Evolutionary conservation across 2,329 filamentous ascomycete genomes (phyloP).

Genomic region (Sclerotinia borealis): DNA sequence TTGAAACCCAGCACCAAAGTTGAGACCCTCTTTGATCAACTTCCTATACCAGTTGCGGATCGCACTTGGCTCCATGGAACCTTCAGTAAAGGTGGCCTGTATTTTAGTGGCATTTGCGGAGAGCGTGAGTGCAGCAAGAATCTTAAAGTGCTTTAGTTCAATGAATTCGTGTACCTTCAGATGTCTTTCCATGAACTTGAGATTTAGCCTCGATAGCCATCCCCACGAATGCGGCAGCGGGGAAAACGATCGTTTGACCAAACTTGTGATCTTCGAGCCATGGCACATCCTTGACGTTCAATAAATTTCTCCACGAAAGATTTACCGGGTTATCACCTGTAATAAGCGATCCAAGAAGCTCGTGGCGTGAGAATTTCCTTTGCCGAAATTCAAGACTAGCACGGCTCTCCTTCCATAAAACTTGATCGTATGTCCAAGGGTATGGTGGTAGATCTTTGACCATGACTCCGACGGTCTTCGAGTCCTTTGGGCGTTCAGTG

Average conservation of each 20-base stretch:
- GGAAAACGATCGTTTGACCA: slow-evolving; percentile 45
- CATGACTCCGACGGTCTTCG: neutral
- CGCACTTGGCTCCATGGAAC: neutral
- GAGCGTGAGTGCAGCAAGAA: neutral
- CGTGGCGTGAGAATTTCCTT: slow-evolving; percentile 29
- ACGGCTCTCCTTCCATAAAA: neutral
- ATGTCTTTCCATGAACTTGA: slow-evolving; percentile 6
- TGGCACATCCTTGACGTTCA: slow-evolving; percentile 38
- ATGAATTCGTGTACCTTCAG: neutral
- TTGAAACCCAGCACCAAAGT: slow-evolving; percentile 8
- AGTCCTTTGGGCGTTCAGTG: neutral
- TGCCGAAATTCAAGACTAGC: neutral
- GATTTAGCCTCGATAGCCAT: slow-evolving; percentile 17
- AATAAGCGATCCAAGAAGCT: slow-evolving; percentile 40
- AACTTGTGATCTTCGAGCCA: slow-evolving; percentile 49
- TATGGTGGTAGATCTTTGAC: neutral
- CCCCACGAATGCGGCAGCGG: slow-evolving; percentile 24
- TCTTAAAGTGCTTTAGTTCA: neutral
- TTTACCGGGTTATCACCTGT: slow-evolving; percentile 19
- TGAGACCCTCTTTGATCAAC: neutral
- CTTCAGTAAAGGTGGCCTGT: neutral
- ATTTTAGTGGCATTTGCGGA: neutral
- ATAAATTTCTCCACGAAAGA: slow-evolving; percentile 30
- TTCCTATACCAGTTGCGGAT: neutral
- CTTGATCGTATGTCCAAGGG: neutral